Conservation (phyloP, 495 filamentous ascomycete genomes). For the Aspergillus campestris region DNA sequence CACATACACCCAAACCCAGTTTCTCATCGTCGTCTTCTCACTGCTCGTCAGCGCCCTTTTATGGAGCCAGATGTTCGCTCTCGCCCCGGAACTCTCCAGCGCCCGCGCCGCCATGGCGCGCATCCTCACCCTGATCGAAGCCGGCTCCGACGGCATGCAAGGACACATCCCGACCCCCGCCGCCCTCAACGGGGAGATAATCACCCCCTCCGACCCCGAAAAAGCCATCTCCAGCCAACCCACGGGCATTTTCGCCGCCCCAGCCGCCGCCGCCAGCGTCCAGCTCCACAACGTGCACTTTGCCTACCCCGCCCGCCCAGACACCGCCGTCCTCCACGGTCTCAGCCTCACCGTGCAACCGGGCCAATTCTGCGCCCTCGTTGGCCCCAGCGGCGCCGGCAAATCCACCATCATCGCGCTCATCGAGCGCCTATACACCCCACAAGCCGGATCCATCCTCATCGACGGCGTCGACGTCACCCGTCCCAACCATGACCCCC, state of each 20-base stretch:
- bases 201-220: background rate
- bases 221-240: background rate
- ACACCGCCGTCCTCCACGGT: slow-evolving; percentile 43
- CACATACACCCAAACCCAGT: slow-evolving; percentile 48
- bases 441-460: slow-evolving; percentile 29
- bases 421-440: slow-evolving; percentile 50
- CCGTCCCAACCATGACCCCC: slow-evolving; percentile 12
- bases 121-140: slow-evolving; percentile 42
- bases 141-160: slow-evolving; percentile 28
- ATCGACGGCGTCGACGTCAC: slow-evolving; percentile 39
- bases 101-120: slow-evolving; percentile 38
- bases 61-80: slow-evolving; percentile 58
- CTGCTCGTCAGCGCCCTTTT: slow-evolving; percentile 50
- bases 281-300: slow-evolving; percentile 49
- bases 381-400: slow-evolving; percentile 53
- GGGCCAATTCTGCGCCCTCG: slow-evolving; percentile 51
- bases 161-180: slow-evolving; percentile 7
- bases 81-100: slow-evolving; percentile 53
- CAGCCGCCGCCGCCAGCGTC: slow-evolving; percentile 14
- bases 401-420: slow-evolving; percentile 55
- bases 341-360: slow-evolving; percentile 46
- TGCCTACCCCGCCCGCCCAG: slow-evolving; percentile 51
- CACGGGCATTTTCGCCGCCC: background rate
- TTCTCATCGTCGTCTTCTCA: slow-evolving; percentile 56
- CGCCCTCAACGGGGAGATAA: background rate